Percentiles rank a stretch among this genome's conserved stretches.
Evolutionary conservation across 2,329 filamentous ascomycete genomes (phyloP).

Genomic region (Cladosporium sp.): DNA sequence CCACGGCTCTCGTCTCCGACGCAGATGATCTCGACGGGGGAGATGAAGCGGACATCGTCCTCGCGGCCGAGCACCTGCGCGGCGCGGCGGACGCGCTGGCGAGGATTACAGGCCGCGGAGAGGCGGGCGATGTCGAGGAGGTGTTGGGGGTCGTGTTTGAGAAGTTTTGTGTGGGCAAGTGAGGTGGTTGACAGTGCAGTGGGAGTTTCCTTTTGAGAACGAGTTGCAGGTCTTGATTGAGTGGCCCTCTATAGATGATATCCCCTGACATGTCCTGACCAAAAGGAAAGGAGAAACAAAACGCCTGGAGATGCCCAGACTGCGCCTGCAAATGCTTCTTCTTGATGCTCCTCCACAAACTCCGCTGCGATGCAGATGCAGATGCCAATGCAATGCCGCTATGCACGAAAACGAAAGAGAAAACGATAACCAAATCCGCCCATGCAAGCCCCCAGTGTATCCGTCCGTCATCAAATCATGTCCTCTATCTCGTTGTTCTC

Average conservation of each 20-base stretch:
- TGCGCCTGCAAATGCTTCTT: not conserved
- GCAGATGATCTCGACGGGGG: no score
- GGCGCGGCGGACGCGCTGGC: slow-evolving; percentile 74
- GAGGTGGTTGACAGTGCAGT: not conserved
- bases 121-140: slow-evolving; percentile 86
- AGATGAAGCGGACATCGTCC: slow-evolving; percentile 66
- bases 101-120: slow-evolving; percentile 79
- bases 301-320: not conserved
- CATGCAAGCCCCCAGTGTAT: no score
- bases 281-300: not conserved
- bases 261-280: no score
- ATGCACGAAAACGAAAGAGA: not conserved
- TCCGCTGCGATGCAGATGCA: not conserved
- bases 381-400: slow-evolving; percentile 1
- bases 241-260: not conserved
- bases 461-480: no score
- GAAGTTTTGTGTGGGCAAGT: slow-evolving; percentile 55
- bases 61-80: slow-evolving; percentile 83
- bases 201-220: not conserved
- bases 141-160: slow-evolving; percentile 96
- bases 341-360: not conserved
- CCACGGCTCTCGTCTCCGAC: slow-evolving; percentile 37
- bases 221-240: not conserved
- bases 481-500: not conserved
- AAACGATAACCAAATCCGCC: not conserved